Base-by-base conservation (phyloP, 192 early-diverging fungal genomes). In the Chytriomyces sp. region DNA sequence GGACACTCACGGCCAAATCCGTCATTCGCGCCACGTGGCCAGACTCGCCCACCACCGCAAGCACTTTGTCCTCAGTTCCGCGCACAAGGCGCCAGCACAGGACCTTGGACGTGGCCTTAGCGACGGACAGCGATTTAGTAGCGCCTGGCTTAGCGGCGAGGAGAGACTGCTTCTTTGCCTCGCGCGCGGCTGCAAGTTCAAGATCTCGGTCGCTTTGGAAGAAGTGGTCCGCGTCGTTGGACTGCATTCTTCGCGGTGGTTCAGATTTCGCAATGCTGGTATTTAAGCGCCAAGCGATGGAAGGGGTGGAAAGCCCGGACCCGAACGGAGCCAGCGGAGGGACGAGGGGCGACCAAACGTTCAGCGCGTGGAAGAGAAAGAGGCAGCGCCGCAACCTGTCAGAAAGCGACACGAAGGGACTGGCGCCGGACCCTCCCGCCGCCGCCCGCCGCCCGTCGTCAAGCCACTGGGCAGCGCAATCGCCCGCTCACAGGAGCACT, bases 161-260 rank as follows among this genome's bases (percentile, higher is more conserved):
- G 44, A 80, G 28, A 28, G 26, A 7, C 7, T 25, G 33, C 68
- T 78, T 64, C 77, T 90, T 93, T 17, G 66, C 77, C 26, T 82
- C 74, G 52, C 86, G 80, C 12, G 70, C 76, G 33, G 78, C 73
- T 71, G 83, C 81, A 12, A 85, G 62, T 25, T 78, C 83, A 31
- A 93, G 57, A 59, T 91, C 90, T 19, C 82, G 82, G 81, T 93
- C 90, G 3, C 88, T 80, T 70, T 93, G 90, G 74, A 93, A 93
- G 81, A 92, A 93, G 69, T 84, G 80, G 10, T 82, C 85, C 4
- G 89, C 78, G 62, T 85, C 79, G 26, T 40, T 77, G 5, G 22
- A 8, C 41, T 65, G 63, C 63, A 65, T 65, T 56, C 22, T 30
- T 61, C 38, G 22, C 34, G 34, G 33, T 58, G 19, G 12, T 58